These are phyloP conservation scores for Aspergillus sojae DNA, from an alignment of 2,329 filamentous ascomycete species.

Conservation along the genomic window DNA sequence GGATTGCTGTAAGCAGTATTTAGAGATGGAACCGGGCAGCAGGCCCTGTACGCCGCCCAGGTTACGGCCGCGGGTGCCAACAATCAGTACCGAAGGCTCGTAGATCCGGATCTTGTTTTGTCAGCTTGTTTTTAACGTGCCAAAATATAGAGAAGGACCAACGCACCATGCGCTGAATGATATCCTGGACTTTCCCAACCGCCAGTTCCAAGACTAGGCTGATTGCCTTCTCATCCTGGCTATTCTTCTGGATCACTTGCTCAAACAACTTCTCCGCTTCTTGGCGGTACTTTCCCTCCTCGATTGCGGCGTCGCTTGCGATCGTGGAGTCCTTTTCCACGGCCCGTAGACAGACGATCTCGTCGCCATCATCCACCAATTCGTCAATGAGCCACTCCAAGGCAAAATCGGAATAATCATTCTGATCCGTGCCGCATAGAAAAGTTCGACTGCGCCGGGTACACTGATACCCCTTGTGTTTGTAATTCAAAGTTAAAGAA, in stretches of 20 bases:
- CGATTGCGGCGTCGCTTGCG: slow-evolving; percentile 61
- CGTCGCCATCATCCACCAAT: slow-evolving; percentile 89
- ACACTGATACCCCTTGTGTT: slow-evolving; percentile 83
- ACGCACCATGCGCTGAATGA: slow-evolving; percentile 84
- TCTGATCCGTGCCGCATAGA: slow-evolving; percentile 86
- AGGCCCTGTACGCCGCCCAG: slow-evolving; percentile 84
- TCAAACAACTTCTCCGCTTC: slow-evolving; percentile 76
- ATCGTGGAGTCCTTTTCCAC: slow-evolving; percentile 80
- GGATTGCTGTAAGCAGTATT: slow-evolving; percentile 92
- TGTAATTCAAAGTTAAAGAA: slow-evolving; percentile 80
- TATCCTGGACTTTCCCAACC: slow-evolving; percentile 84
- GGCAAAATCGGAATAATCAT: slow-evolving; percentile 89
- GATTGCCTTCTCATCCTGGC: slow-evolving; percentile 75
- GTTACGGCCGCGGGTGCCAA: slow-evolving; percentile 83
- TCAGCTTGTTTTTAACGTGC: slow-evolving; percentile 14
- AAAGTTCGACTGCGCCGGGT: slow-evolving; percentile 83
- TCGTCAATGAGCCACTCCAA: slow-evolving; percentile 91
- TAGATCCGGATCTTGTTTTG: slow-evolving; percentile 77
- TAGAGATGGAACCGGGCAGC: slow-evolving; percentile 85
- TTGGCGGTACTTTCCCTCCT: slow-evolving; percentile 71
- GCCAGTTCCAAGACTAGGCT: slow-evolving; percentile 84
- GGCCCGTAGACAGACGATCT: slow-evolving; percentile 86
- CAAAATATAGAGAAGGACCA: slow-evolving; percentile 4
- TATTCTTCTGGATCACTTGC: slow-evolving; percentile 77
- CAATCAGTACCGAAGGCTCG: slow-evolving; percentile 86